These are phyloP conservation scores for Sclerotinia trifoliorum DNA, from an alignment of 2,329 filamentous ascomycete genomes.

Conservation along the genomic window DNA sequence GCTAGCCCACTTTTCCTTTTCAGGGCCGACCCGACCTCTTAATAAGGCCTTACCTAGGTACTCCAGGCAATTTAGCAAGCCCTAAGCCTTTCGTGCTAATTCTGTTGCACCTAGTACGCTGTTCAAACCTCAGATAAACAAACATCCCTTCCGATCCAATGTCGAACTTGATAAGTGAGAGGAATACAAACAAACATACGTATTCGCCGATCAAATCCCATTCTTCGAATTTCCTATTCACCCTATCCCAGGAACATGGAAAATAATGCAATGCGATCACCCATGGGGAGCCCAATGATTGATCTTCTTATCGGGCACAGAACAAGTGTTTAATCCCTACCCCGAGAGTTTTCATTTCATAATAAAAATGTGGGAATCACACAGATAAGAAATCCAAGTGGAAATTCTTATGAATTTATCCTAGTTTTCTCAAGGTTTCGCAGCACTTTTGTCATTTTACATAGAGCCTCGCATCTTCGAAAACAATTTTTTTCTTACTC, in stretches of 20 bases:
- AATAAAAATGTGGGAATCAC: constrained; percentile 11
- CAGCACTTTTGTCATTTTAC: constrained; percentile 2
- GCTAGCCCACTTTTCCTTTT: neutral
- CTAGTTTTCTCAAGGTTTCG: neutral
- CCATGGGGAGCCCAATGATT: neutral
- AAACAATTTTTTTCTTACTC: neutral
- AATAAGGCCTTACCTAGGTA: neutral
- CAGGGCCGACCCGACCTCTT: neutral
- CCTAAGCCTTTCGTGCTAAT: constrained; percentile 7
- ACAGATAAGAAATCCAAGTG: constrained; percentile 14
- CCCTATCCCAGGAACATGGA: neutral
- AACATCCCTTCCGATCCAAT: neutral
- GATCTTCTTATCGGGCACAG: constrained; percentile 19
- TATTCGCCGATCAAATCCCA: neutral
- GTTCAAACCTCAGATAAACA: neutral
- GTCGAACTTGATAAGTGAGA: neutral
- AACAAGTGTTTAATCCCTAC: neutral
- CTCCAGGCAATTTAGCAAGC: neutral
- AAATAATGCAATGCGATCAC: neutral
- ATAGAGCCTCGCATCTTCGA: neutral
- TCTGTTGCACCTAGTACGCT: neutral
- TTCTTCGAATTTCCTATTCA: neutral
- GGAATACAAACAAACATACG: neutral
- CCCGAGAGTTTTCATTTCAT: constrained; percentile 10
- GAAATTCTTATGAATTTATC: constrained; percentile 15